A percentile compares a stretch with the other conserved stretches of the same genome.
Evolutionary conservation across 73 alveolate species (phyloP).

Genomic region (Paramecium bursaria): DNA sequence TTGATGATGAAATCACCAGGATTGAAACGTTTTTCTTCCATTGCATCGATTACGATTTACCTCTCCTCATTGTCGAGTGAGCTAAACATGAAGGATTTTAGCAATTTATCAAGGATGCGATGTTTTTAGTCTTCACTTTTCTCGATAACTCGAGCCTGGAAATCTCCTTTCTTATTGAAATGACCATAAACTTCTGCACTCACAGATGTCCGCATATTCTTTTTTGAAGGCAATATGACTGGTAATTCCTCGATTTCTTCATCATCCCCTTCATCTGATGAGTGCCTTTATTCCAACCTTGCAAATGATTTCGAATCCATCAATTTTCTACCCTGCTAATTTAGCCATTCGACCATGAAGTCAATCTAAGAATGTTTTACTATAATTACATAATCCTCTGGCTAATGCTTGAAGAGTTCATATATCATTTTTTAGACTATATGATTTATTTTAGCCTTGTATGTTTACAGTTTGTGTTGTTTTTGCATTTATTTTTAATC

Average conservation of each 20-base stretch:
- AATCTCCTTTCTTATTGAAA: slow-evolving; percentile 87
- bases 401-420: slow-evolving; percentile 41
- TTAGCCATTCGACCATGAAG: slow-evolving; percentile 33
- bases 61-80: slow-evolving; percentile 75
- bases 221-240: not conserved
- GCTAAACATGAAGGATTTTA: slow-evolving; percentile 75
- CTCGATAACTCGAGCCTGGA: slow-evolving; percentile 83
- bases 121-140: slow-evolving; percentile 84
- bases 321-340: not conserved
- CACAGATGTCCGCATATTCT: slow-evolving; percentile 79
- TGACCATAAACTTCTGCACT: slow-evolving; percentile 97
- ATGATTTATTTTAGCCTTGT: slow-evolving; percentile 16
- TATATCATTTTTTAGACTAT: slow-evolving; percentile 20
- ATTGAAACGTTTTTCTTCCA: slow-evolving; percentile 71
- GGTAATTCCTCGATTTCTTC: slow-evolving; percentile 37
- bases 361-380: slow-evolving; percentile 8
- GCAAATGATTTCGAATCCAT: not conserved
- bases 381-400: slow-evolving; percentile 47
- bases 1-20: slow-evolving; percentile 82
- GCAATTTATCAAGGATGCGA: slow-evolving; percentile 73
- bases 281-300: not conserved
- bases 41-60: slow-evolving; percentile 77
- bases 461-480: no score
- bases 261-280: slow-evolving; percentile 44
- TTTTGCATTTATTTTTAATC: no score